These are phyloP conservation scores for Bathelium albidoporum DNA, from an alignment of 495 filamentous ascomycete genomes.

Conservation along the genomic window DNA sequence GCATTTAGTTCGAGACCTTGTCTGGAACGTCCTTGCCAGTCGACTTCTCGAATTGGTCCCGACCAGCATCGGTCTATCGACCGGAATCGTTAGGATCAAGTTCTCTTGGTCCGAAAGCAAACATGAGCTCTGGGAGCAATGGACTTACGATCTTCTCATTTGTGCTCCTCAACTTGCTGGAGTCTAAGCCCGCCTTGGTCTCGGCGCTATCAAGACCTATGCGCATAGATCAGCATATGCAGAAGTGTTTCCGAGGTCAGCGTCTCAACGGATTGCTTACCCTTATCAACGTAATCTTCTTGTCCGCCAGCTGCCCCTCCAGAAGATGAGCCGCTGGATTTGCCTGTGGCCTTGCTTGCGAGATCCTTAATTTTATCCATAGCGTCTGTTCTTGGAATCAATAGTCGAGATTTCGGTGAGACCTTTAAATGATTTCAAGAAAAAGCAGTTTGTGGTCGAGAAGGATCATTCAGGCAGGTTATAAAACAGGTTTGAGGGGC, in stretches of 20 bases:
- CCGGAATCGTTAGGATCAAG: neutral
- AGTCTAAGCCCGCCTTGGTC: neutral
- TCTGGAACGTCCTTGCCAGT: neutral
- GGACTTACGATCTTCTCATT: neutral
- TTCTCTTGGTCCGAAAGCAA: neutral
- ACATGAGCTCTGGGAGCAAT: neutral
- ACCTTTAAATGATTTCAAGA: neutral
- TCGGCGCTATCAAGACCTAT: slow-evolving; percentile 2
- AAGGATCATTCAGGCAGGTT: neutral
- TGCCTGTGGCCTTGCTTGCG: neutral
- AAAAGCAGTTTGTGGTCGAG: neutral
- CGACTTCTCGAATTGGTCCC: neutral
- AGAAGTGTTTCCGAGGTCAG: neutral
- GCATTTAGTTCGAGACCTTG: neutral
- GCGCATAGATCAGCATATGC: neutral
- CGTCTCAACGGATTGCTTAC: neutral
- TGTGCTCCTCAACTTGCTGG: neutral
- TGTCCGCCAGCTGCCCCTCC: neutral
- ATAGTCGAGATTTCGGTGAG: no score
- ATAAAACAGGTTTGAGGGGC: neutral
- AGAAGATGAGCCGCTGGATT: neutral
- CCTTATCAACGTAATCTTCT: neutral
- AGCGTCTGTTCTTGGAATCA: neutral
- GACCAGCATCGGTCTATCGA: neutral
- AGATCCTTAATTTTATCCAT: slow-evolving; percentile 3